Conservation (phyloP, 768 basidiomycete species). For the Suillus brevipes region DNA sequence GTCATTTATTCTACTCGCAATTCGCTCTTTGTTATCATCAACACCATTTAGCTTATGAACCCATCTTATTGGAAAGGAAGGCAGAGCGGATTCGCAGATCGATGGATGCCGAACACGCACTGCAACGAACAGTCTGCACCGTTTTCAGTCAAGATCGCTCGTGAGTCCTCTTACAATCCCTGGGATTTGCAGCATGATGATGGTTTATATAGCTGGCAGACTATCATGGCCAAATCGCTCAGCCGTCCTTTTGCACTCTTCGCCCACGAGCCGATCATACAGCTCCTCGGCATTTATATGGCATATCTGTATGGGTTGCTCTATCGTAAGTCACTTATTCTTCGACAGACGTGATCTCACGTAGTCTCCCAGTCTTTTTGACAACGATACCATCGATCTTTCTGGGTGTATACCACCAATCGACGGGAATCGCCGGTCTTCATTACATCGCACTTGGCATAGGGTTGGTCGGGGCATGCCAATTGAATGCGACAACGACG, state of each 20-base stretch:
- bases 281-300: slow-evolving; percentile 63
- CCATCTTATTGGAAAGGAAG: slow-evolving; percentile 46
- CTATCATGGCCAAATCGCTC: slow-evolving; percentile 53
- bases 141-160: slow-evolving; percentile 43
- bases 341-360: not conserved
- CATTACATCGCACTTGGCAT: slow-evolving; percentile 67
- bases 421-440: slow-evolving; percentile 15
- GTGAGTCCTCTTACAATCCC: slow-evolving; percentile 33
- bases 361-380: slow-evolving; percentile 51
- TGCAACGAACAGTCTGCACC: slow-evolving; percentile 43
- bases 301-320: slow-evolving; percentile 66
- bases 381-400: slow-evolving; percentile 66
- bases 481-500: slow-evolving; percentile 54
- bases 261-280: slow-evolving; percentile 60
- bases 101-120: slow-evolving; percentile 49
- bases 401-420: slow-evolving; percentile 50
- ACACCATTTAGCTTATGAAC: slow-evolving; percentile 24
- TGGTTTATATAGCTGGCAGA: slow-evolving; percentile 43
- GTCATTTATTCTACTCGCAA: slow-evolving; percentile 19
- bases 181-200: not conserved
- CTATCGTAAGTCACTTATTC: slow-evolving; percentile 43
- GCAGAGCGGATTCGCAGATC: slow-evolving; percentile 45
- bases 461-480: slow-evolving; percentile 55
- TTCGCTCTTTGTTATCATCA: slow-evolving; percentile 12
- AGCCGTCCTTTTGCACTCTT: slow-evolving; percentile 71